Base-by-base conservation (phyloP, 352 stramenopile genomes). In the Globisporangium mamillatum region DNA sequence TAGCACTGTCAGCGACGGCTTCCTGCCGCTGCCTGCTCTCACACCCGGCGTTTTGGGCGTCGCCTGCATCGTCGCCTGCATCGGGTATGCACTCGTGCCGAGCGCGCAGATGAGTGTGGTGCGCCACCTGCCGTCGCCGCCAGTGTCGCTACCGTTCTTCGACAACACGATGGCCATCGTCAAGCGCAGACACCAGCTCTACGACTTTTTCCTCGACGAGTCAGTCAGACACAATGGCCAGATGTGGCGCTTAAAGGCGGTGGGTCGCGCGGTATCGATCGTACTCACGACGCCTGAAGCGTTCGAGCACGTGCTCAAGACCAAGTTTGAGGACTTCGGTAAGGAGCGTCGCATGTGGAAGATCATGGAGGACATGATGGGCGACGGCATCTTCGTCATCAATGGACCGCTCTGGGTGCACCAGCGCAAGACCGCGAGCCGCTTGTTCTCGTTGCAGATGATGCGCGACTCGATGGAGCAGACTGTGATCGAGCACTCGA, bases 341-440 rank as follows among this genome's bases (percentile, higher is more conserved):
- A 92, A 92, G 65, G 81, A 81, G 12, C 29, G 54, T 6, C 60
- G 55, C 16, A 79, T 74, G 27, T 53, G 57, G 6, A 25, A 48
- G 2, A 63, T 60, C 2, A 65, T 87, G 10, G 29, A 44, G 18
- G 75, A 89, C 46, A 46, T 93, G 1, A 50, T 93, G 18, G 81
- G 85, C 29, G 62, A 73, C 18, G 80, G 83, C 46, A 91, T 93
- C 69, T 89, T 92, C 60, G 70, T 60, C 0, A 66, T 67, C 14
- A 79, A 91, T 57, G 80, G 79, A 3, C 41, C 44, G 34, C 27
- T 46, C 9, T 93, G 85, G 85, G 46, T 67, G 0, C 64, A 80
- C 55, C 85, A 93, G 67, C 78, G 83, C 64, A 91, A 92, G 70
- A 85, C 70, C 9, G 83, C 83, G 69, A 94, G 79, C 56, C 84